Base-by-base conservation (phyloP, 2,329 filamentous ascomycete species). In the Thelonectria discophora region DNA sequence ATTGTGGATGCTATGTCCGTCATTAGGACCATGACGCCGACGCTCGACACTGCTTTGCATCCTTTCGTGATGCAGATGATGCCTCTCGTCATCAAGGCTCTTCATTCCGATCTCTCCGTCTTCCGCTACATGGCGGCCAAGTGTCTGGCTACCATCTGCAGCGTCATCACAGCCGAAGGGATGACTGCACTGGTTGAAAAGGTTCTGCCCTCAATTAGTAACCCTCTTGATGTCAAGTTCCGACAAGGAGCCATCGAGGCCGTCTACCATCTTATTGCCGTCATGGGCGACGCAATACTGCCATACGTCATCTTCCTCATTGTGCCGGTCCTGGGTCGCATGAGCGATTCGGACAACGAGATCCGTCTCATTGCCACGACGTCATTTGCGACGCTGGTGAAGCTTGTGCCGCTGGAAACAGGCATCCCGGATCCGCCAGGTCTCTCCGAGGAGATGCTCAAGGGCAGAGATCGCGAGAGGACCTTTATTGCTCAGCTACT, bases 251-350 rank as follows among this genome's bases (percentile, higher is more conserved):
- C 93, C 6, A 95, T 97, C 59, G 95, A 99, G 78, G 93, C 89
- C 69, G 91, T 99, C 62, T 99, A 99, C 75, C 95, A 99, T 77
- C 82, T 99, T 61, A 99, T 99, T 66, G 92, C 96, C 62, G 94
- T 97, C 53, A 99, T 99, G 95, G 95, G 97, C 64, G 95, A 98
- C 74, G 86, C 88, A 39, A 99, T 99, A 59, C 80, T 99, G 30
- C 95, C 96, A 3, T 99, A 99, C 73, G 95, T 99, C 65, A 97
- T 99, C 72, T 99, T 99, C 87, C 87, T 99, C 67, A 96, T 99
- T 61, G 96, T 98, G 12, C 95, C 95, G 13, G 95, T 99, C 4
- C 85, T 99, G 52, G 95, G 95, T 55, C 90, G 95, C 46, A 99
- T 99, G 95, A 98, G 95, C 74, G 95, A 99, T 76, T 97, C 94